phyloP scores from a whole-genome alignment of 2,329 filamentous ascomycete species.

The Alternaria tenuissima region DNA sequence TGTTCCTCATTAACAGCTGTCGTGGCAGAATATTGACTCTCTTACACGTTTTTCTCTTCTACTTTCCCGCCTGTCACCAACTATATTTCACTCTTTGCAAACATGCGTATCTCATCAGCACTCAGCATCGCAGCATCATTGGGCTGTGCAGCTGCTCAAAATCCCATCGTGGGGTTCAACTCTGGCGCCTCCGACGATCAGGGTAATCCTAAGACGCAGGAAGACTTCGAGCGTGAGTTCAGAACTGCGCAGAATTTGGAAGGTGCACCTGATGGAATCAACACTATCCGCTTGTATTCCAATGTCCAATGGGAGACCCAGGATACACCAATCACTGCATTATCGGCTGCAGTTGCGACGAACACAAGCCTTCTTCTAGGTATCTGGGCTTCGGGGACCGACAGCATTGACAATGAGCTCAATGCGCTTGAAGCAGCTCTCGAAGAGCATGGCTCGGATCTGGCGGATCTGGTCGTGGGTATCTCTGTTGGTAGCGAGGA shows the following conservation, averaged over 20 bases:
- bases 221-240: constrained; percentile 76
- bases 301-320: constrained; percentile 73
- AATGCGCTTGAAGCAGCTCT: constrained; percentile 43
- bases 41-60: background rate
- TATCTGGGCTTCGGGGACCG: constrained; percentile 64
- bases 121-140: background rate
- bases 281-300: constrained; percentile 74
- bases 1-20: background rate
- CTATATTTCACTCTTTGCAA: background rate
- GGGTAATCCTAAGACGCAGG: constrained; percentile 61
- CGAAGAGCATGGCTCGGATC: constrained; percentile 52
- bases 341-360: constrained; percentile 46
- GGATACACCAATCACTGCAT: constrained; percentile 66
- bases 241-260: constrained; percentile 67
- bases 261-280: constrained; percentile 71
- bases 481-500: constrained; percentile 51
- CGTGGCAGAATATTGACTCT: background rate
- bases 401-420: constrained; percentile 47
- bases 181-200: constrained; percentile 37
- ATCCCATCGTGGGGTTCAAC: background rate
- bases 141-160: background rate
- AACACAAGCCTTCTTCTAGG: constrained; percentile 50
- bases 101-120: background rate
- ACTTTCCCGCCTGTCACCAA: background rate
- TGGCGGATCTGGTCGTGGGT: constrained; percentile 58